These are phyloP conservation scores for Cyberlindnera samutprakarnensis DNA, from an alignment of 805 yeast species.

Conservation along the genomic window DNA sequence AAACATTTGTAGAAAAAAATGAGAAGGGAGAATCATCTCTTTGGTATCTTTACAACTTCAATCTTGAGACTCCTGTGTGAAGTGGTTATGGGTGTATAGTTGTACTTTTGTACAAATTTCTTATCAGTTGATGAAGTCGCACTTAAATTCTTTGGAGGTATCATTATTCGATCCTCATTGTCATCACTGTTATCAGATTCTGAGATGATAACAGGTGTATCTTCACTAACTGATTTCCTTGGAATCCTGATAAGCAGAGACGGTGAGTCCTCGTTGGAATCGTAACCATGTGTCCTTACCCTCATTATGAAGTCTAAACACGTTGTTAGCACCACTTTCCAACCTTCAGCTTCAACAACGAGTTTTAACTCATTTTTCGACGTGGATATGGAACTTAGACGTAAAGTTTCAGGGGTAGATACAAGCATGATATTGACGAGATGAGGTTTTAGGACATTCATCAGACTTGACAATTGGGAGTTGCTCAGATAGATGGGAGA, in stretches of 20 bases:
- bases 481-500: constrained; percentile 15
- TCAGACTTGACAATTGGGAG: constrained; percentile 12
- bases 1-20: too few relatives aligned
- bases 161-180: too few relatives aligned
- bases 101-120: constrained; percentile 15
- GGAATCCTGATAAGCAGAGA: too few relatives aligned
- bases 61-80: constrained; percentile 14
- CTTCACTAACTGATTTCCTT: too few relatives aligned
- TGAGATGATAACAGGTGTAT: too few relatives aligned
- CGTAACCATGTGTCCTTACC: constrained; percentile 3
- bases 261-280: too few relatives aligned
- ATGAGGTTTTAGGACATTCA: constrained; percentile 9
- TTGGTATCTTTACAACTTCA: constrained; percentile 16
- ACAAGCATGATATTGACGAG: constrained; percentile 8
- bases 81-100: constrained; percentile 10
- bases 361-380: constrained; percentile 7
- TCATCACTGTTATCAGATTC: too few relatives aligned
- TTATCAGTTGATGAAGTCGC: constrained; percentile 10
- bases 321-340: constrained; percentile 13
- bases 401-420: constrained; percentile 10
- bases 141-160: too few relatives aligned
- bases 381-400: constrained; percentile 3
- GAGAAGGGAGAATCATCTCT: too few relatives aligned
- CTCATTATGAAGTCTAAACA: constrained; percentile 7
- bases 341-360: constrained; percentile 10